A percentile compares a stretch with the other conserved stretches of the same genome.
Conservation (phyloP, 805 yeast species). For the Wickerhamiella shivajii region DNA sequence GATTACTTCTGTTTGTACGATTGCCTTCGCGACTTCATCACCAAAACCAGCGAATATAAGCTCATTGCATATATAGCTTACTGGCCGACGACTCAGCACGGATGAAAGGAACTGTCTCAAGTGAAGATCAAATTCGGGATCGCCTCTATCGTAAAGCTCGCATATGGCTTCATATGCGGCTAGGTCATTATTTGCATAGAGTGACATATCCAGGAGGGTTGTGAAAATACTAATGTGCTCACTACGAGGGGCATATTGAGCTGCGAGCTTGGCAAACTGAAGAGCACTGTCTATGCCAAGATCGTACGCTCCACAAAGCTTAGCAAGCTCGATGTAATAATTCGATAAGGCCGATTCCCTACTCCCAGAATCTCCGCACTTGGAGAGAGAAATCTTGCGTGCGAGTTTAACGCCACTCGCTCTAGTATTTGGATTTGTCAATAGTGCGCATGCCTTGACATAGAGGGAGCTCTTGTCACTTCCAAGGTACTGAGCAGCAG, state of each 20-base stretch:
- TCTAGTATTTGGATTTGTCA: constrained; percentile 1
- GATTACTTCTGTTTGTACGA: constrained; percentile 24
- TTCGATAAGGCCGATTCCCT: constrained; percentile 1
- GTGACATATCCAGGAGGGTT: constrained; percentile 16
- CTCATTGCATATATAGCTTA: constrained; percentile 26
- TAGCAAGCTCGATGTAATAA: constrained; percentile 1
- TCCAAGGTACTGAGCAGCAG: constrained; percentile 3
- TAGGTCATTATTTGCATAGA: constrained; percentile 15
- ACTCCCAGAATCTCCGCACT: constrained; percentile 1
- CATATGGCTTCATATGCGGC: constrained; percentile 26
- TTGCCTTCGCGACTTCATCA: constrained; percentile 30
- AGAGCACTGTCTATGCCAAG: constrained; percentile 21
- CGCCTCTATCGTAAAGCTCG: constrained; percentile 12
- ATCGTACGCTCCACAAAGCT: constrained; percentile 1
- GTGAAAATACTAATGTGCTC: constrained; percentile 1
- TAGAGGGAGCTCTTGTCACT: constrained; percentile 4
- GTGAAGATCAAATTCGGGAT: constrained; percentile 6
- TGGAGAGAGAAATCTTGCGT: not conserved
- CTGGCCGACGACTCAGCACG: constrained; percentile 25
- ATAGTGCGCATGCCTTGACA: constrained; percentile 1
- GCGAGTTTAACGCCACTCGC: not conserved
- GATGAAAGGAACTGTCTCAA: constrained; percentile 15
- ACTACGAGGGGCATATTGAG: constrained; percentile 11
- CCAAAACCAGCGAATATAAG: constrained; percentile 33
- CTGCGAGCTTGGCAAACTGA: constrained; percentile 23